Base-by-base conservation (phyloP, 306 rosid species). In the Echinosophora koreensis region DNA sequence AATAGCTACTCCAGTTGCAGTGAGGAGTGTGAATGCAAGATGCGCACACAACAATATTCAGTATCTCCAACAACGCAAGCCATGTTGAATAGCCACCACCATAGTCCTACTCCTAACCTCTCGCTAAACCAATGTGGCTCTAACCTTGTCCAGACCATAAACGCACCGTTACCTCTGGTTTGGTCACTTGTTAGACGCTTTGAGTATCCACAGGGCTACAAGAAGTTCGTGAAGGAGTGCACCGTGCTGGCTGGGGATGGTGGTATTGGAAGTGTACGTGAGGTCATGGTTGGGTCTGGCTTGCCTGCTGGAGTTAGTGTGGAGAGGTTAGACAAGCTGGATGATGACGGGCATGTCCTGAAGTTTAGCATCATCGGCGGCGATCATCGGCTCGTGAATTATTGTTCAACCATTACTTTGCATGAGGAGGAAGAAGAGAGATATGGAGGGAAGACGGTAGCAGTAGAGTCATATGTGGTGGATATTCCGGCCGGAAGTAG, bases 111-210 rank as follows among this genome's bases (percentile, higher is more conserved):
- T 37, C 71, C 66, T 0, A 28, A 37, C 14, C 77, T 84, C 62
- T 46, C 67, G 6, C 17, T 85, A 0, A 87, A 82, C 74, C 93
- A 86, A 84, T 92, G 97, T 73, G 73, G 90, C 51, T 84, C 92
- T 0, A 59, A 51, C 60, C 83, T 84, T 22, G 80, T 89, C 52
- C 92, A 86, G 63, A 42, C 62, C 73, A 81, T 89, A 17, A 80
- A 84, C 7, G 92, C 94, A 6, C 94, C 96, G 0, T 80, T 89
- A 5, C 71, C 80, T 9, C 27, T 77, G 15, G 94, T 90, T 0
- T 89, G 92, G 97, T 83, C 94, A 72, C 37, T 90, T 10, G 79
- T 90, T 14, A 82, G 91, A 65, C 87, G 82, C 15, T 90, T 92
- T 52, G 91, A 85, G 59, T 27, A 74, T 16, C 92, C 94, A 41